A percentile compares a stretch with the other conserved stretches of the same genome.
Evolutionary conservation across 2,329 filamentous ascomycete genomes (phyloP).

Genomic region (Lasiodiplodia theobromae): DNA sequence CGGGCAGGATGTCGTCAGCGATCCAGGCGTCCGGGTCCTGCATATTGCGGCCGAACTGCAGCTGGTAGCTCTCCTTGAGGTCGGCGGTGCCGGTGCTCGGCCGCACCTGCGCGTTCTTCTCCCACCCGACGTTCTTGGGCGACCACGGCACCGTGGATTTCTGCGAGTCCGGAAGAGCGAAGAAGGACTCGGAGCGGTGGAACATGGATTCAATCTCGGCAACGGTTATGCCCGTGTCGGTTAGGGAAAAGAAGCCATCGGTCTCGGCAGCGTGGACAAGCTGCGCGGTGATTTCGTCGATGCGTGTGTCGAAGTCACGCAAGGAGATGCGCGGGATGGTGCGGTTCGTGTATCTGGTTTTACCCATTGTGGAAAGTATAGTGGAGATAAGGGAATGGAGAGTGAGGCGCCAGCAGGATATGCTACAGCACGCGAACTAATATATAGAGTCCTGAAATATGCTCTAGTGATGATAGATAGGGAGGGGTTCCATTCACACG

Average conservation of each 20-base stretch:
- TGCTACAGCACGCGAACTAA: neutral
- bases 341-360: constrained; percentile 40
- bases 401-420: neutral
- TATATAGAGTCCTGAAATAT: neutral
- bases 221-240: constrained; percentile 61
- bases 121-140: constrained; percentile 66
- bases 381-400: neutral
- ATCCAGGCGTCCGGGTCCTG: constrained; percentile 58
- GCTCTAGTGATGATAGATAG: neutral
- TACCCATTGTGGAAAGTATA: neutral
- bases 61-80: constrained; percentile 68
- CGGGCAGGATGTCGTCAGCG: constrained; percentile 54
- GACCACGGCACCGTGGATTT: constrained; percentile 65
- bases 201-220: constrained; percentile 62
- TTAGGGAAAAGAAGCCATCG: constrained; percentile 66
- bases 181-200: constrained; percentile 60
- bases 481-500: neutral
- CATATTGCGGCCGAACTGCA: constrained; percentile 67
- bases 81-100: constrained; percentile 66
- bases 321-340: constrained; percentile 62
- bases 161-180: constrained; percentile 58
- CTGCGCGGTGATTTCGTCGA: constrained; percentile 61
- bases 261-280: constrained; percentile 64
- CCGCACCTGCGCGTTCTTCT: constrained; percentile 64
- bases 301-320: constrained; percentile 59